phyloP scores from a whole-genome alignment of 108 stramenopile genomes.

The Nannochloropsis gaditana region DNA sequence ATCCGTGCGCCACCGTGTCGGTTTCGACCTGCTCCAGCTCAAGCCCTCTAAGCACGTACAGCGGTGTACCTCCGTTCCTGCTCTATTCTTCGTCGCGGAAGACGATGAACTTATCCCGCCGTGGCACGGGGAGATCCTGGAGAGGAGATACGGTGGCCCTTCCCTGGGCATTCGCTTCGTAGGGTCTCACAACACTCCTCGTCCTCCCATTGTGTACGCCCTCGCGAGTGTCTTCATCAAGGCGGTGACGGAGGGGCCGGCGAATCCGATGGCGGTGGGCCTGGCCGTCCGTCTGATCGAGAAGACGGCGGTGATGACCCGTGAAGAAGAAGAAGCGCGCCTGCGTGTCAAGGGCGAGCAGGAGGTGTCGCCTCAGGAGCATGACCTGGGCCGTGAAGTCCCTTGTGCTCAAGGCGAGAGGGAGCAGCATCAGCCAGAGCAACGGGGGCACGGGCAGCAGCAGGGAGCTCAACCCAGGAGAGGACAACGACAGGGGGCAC shows the following conservation, averaged over 20 bases:
- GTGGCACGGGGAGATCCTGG: not conserved
- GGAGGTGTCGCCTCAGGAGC: not conserved
- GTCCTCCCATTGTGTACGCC: constrained; percentile 14
- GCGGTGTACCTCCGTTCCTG: not conserved
- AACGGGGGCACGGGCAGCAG: not conserved
- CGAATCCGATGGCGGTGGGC: not conserved
- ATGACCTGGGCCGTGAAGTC: not conserved
- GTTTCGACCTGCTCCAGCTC: constrained; percentile 1
- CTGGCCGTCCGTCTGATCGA: not conserved
- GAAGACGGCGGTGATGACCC: not conserved
- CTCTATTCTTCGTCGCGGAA: not conserved
- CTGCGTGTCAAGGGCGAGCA: not conserved
- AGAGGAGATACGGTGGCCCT: not conserved
- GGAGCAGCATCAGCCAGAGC: not conserved
- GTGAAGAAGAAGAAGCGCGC: not conserved
- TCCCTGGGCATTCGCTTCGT: not conserved
- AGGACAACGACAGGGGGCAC: no score
- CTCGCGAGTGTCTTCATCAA: constrained; percentile 13
- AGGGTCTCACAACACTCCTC: not conserved
- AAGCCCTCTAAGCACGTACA: constrained; percentile 16
- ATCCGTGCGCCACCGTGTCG: not conserved
- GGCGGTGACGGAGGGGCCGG: not conserved
- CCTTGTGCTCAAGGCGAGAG: not conserved
- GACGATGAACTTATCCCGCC: constrained; percentile 22
- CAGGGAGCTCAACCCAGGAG: not conserved